phyloP scores from a whole-genome alignment of 805 yeast species.

The Myxozyma monticola region DNA sequence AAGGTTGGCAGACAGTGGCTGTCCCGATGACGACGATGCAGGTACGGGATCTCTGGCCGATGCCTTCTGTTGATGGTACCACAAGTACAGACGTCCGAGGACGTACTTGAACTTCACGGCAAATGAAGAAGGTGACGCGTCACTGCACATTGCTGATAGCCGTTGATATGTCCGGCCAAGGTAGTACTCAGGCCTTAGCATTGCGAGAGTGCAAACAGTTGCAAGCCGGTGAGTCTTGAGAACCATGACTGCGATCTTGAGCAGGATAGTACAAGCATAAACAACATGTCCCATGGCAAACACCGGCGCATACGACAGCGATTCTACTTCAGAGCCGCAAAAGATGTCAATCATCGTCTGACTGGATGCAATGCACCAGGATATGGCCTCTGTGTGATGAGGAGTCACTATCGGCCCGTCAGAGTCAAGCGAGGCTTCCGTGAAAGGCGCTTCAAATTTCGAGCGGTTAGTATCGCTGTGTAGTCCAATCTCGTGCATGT shows the following conservation, averaged over 20 bases:
- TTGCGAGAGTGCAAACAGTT: conserved; percentile 15
- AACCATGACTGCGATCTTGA: conserved; percentile 14
- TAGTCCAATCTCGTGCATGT: conserved; percentile 22
- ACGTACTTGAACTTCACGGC: conserved; percentile 15
- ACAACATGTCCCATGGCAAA: conserved; percentile 15
- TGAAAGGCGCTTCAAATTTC: conserved; percentile 15
- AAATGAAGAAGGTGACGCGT: conserved; percentile 2
- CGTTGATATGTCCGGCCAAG: conserved; percentile 15
- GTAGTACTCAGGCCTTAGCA: conserved; percentile 20
- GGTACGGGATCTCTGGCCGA: not conserved
- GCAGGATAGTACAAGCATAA: conserved; percentile 18
- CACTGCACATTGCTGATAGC: conserved; percentile 6
- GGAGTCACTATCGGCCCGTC: conserved; percentile 7
- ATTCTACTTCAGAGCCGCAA: conserved; percentile 1
- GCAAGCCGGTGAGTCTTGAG: conserved; percentile 3
- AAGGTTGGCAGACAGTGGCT: not conserved
- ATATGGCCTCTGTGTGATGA: conserved; percentile 15
- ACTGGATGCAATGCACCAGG: conserved; percentile 23
- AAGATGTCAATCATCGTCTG: conserved; percentile 18
- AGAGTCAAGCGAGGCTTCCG: conserved; percentile 6
- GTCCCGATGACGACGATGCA: not conserved
- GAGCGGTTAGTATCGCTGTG: conserved; percentile 13
- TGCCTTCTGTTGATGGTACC: conserved; percentile 8
- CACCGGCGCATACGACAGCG: conserved; percentile 8
- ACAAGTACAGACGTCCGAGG: conserved; percentile 15